Base-by-base conservation (phyloP, 176 grass and related monocot genomes). In the Themeda triandra region DNA sequence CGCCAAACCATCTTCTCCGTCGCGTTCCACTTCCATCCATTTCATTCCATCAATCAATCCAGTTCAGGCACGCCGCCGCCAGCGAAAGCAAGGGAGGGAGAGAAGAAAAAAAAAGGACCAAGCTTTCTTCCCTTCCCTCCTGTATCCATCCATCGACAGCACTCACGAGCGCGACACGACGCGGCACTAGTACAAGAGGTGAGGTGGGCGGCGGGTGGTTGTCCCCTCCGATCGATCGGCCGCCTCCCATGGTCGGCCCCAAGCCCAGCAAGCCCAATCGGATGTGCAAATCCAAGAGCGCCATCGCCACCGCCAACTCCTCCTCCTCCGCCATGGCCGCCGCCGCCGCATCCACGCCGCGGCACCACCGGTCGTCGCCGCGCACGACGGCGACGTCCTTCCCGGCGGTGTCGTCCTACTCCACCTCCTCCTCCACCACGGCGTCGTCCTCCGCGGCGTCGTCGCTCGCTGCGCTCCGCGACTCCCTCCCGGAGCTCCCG, bases 201-300 rank as follows among this genome's bases (percentile, higher is more conserved):
- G 9, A 12, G 12, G 5, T 3, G 10, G 10, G 18, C 19, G 15
- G 27, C 10, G 30, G 8, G 71, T 48, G 17, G 72, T 32, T 28
- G 72, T 29, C 18, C 23, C n/a, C n/a, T n/a, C n/a, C n/a, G n/a
- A n/a, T n/a, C 30, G 49, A 56, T 35, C 49, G 30, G 13, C 12
- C 33, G 19, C 23, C 54, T 40, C 75, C 56, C 75, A 86, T 89
- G 90, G 83, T 80, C 36, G 41, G 67, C 46, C 46, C 58, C 41
- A 31, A 73, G 35, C 36, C 73, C 13, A 25, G 56, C n/a, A 49
- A 63, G 40, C 42, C 60, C 17, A 46, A 23, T 63, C 71, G 71
- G 77, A 94, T 98, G 95, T 98, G 95, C 90, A 94, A 90, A 76
- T 84, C 75, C 81, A 91, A 82, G 88, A 87, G 84, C 40, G 84